Evolutionary conservation across 257 asterid genomes (phyloP), one percentile per base, ranked within the genome.

Genomic region (Cruciata laevipes): DNA sequence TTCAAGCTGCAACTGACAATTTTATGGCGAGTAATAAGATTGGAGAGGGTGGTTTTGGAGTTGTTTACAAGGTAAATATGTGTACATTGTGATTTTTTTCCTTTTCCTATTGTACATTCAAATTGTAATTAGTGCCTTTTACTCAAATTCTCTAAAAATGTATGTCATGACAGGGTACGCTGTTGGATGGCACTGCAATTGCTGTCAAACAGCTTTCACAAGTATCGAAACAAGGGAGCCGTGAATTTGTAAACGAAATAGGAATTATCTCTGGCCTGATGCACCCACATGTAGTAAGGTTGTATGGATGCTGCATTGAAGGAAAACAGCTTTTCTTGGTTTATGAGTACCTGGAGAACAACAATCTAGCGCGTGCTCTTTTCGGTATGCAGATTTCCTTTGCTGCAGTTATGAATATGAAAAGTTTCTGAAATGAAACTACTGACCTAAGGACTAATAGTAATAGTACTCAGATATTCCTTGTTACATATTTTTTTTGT

Each of bases 11-110:
- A 70, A 85, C 91, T 7, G 69, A 76, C 52, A 72, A 83, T 76
- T 84, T 87, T 31, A 67, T 74, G 65, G 31, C 84, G 51, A 80
- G 69, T 24, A 85, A 87, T 76, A 83, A 82, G 72, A 79, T 87
- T 42, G 89, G 95, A 21, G 89, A 87, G 78, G 91, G 95, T 63
- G 91, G 95, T 66, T 87, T 87, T 70, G 95, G 95, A 40, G 69
- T 79, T 21, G 95, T 85, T 61, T 87, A 78, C 76, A 85, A 81
- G 86, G 95, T 83, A 79, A 24, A 44, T 51, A 32, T n/a, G 13
- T 37, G 3, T 4, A 11, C 27, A 49, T 70, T 53, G 27, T 70
- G 37, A 59, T 1, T 38, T 56, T 56, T 25, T 55, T 25, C 12
- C 12, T 58, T 24, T 59, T 59, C 5, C 3, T 59, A 11, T 21